Evolutionary conservation across 108 stramenopile genomes (phyloP), one percentile per base, ranked within the genome.

Genomic region (Stephanodiscus triporus): DNA sequence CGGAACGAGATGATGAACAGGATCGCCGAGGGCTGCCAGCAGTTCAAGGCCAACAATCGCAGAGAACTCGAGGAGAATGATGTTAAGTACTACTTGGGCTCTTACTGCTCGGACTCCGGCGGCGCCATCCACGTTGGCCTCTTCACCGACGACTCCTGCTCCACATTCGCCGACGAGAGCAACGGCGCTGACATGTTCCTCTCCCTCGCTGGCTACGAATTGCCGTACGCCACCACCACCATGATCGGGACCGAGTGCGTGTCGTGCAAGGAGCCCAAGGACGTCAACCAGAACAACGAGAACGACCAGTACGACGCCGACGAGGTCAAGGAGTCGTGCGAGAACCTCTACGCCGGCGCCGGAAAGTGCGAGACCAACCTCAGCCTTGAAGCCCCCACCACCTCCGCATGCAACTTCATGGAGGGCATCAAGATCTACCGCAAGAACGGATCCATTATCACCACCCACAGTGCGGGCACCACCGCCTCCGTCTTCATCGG

Each of bases 31-130:
- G 43, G 43, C 43, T 83, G 82, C 56, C 57, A n/a, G 17, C 47
- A 84, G 48, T 58, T 76, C 58, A 47, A 82, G 38, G 51, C 72
- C 53, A 23, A 73, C 23, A 64, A 77, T 47, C 64, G 85, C 49
- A 4, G 43, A 16, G 14, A 45, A 16, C 43, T 45, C 13, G 43
- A 45, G 16, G 43, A 84, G 29, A 64, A 81, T 26, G 77, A 81
- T 26, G 77, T 62, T 26, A 47, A 81, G 54, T 91, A 91, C 81
- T 91, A 66, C 64, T 54, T 87, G 59, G 93, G 90, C 73, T 85
- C 93, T 16, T 94, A 91, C 89, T 93, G 92, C 74, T 70, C 88
- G 0, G 86, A 88, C 60, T 80, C 89, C 75, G 92, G 92, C 63
- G 89, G 90, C 50, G 27, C 77, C 34, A 90, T 93, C 76, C 66